Base-by-base conservation (phyloP, 192 early-diverging fungal genomes). In the Irineochytrium annulatum region DNA sequence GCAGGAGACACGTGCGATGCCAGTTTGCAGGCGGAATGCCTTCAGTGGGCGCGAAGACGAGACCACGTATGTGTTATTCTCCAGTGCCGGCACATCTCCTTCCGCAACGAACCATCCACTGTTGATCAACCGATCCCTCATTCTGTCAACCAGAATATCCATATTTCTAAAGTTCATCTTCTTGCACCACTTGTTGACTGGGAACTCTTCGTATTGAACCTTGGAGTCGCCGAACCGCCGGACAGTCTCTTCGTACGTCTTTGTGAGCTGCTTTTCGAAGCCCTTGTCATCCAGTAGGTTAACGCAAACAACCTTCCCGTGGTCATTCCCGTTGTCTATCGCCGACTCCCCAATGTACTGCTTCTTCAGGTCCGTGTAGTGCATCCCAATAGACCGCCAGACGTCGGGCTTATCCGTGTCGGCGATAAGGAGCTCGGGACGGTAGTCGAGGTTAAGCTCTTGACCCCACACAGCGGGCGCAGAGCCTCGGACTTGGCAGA, bases 181-280 rank as follows among this genome's bases (percentile, higher is more conserved):
- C 54, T 77, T 77, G 65, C 80, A 79, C 68, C 69, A 80, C 57
- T 80, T 77, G 66, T 74, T 76, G 44, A 83, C 51, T 16, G 80
- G 75, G 60, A 83, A 83, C 51, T 57, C 69, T 51, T 80, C 77
- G 60, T 83, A 80, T 2, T 29, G 33, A 29, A 83, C 62, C 53
- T 71, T 68, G 6, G 62, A 43, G 59, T 80, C 72, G 20, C 35
- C 44, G 53, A 78, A 73, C 0, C 60, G 46, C 45, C 67, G 52
- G 2, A 80, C 66, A 28, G 62, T 65, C 14, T 59, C 60, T 45
- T 74, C 74, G 46, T 78, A 83, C 3, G 72, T 59, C 26, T 69
- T 62, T 11, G 77, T 71, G 26, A 83, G 48, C 3, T 57, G 56
- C 3, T 60, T 63, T 71, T 83, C 80, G 26, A 68, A 77, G 16